Conservation (phyloP, 768 basidiomycete genomes). For the Hygrophoropsis aurantiaca region DNA sequence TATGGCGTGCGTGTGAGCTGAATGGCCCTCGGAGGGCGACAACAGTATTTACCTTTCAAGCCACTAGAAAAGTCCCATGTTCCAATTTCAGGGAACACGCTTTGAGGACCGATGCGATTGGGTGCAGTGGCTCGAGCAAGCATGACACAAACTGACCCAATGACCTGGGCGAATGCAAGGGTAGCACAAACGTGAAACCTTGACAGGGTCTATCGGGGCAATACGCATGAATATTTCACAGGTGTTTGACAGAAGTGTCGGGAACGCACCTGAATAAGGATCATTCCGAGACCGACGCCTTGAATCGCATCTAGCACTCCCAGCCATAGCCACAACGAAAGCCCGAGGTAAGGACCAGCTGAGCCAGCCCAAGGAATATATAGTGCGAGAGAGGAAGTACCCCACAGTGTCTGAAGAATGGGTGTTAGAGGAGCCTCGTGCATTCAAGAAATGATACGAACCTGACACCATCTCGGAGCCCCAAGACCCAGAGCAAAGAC, state of each 20-base stretch:
- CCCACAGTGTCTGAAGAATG: conserved; percentile 79
- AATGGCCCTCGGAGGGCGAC: conserved; percentile 8
- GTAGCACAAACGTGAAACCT: conserved; percentile 94
- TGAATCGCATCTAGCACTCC: conserved; percentile 93
- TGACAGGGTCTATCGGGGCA: conserved; percentile 65
- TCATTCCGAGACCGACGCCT: conserved; percentile 93
- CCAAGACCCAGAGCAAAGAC: conserved; percentile 95
- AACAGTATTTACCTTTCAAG: conserved; percentile 44
- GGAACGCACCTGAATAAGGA: conserved; percentile 60
- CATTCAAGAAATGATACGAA: conserved; percentile 19
- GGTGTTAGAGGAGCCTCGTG: background rate
- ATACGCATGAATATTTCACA: background rate
- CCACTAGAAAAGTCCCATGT: conserved; percentile 86
- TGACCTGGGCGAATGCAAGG: conserved; percentile 84
- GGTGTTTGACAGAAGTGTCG: no score
- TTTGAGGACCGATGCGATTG: conserved; percentile 80
- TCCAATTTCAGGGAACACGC: conserved; percentile 89
- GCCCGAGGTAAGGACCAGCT: conserved; percentile 85
- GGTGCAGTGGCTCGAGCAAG: conserved; percentile 89
- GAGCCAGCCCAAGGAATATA: conserved; percentile 93
- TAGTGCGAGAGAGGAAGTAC: conserved; percentile 87
- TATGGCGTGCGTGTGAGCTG: conserved; percentile 7
- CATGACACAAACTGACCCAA: conserved; percentile 91
- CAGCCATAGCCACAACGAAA: conserved; percentile 92
- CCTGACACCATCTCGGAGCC: conserved; percentile 94